phyloP scores from a whole-genome alignment of 2,329 filamentous ascomycete species.

The Pseudofabraea citricarpa region DNA sequence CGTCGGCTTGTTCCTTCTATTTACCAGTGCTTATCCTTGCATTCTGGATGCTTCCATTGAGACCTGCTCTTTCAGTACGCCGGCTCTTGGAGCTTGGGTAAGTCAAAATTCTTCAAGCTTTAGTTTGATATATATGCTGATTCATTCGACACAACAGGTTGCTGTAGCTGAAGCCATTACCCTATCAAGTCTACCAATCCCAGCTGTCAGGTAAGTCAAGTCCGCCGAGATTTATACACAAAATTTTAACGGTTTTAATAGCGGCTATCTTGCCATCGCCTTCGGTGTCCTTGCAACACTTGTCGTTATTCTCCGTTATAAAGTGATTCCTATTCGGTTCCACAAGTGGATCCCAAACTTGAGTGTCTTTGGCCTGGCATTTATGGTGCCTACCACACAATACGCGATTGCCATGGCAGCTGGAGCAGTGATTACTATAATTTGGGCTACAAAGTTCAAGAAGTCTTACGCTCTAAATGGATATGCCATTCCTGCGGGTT shows the following conservation, averaged over 20 bases:
- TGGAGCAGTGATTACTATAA: not conserved
- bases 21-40: not conserved
- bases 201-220: no score
- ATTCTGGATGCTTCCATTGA: not conserved
- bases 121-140: no score
- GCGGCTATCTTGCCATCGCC: not conserved
- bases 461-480: not conserved
- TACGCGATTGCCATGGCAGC: not conserved
- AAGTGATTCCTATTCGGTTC: not conserved
- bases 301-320: not conserved
- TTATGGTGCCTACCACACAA: not conserved
- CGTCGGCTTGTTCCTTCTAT: not conserved
- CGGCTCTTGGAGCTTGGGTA: no score
- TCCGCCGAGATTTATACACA: no score
- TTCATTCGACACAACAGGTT: no score
- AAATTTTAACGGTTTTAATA: no score
- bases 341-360: not conserved
- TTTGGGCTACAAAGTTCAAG: not conserved
- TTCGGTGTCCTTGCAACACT: not conserved
- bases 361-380: not conserved
- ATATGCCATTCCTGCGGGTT: not conserved
- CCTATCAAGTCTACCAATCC: not conserved
- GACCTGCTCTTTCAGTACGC: no score
- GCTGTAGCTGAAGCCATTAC: not conserved
- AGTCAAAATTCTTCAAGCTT: no score